Conservation (phyloP, 2,329 filamentous ascomycete species). For the Gnomoniopsis smithogilvyi region DNA sequence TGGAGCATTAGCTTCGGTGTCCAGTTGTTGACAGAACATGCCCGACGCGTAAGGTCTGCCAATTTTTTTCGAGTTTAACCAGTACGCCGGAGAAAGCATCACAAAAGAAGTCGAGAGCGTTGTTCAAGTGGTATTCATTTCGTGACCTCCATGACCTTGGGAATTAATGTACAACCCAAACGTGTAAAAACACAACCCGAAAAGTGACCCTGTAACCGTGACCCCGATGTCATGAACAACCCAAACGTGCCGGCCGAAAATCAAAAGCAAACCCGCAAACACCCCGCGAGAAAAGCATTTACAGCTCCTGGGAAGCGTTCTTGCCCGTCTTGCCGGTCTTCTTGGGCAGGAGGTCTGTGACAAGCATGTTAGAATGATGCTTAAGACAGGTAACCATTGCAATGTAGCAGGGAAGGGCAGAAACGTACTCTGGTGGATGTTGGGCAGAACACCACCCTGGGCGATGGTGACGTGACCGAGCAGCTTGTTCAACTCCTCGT, state of each 20-base stretch:
- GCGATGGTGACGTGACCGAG: conserved; percentile 94
- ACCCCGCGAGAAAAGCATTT: conserved; percentile 38
- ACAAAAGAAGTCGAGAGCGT: conserved; percentile 6
- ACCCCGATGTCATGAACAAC: conserved; percentile 78
- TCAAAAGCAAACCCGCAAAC: conserved; percentile 48
- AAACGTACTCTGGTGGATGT: conserved; percentile 92
- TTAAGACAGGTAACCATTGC: neutral
- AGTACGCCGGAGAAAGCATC: neutral
- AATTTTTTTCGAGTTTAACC: too few relatives aligned
- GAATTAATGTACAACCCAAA: conserved; percentile 72
- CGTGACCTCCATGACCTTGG: conserved; percentile 61
- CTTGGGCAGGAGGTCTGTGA: conserved; percentile 91
- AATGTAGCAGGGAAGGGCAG: neutral
- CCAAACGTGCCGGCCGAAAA: conserved; percentile 64
- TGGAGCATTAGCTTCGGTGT: too few relatives aligned
- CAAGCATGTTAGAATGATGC: conserved; percentile 22
- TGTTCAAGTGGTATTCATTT: conserved; percentile 55
- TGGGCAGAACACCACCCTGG: conserved; percentile 94
- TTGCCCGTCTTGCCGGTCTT: conserved; percentile 96
- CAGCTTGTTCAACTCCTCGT: conserved; percentile 99
- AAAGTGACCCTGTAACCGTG: conserved; percentile 66
- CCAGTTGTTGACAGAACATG: too few relatives aligned
- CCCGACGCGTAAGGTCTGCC: too few relatives aligned
- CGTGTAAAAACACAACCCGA: conserved; percentile 61
- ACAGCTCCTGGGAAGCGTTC: conserved; percentile 92